Conservation (phyloP, 306 rosid species). For the Hippophae gyantsensis region DNA sequence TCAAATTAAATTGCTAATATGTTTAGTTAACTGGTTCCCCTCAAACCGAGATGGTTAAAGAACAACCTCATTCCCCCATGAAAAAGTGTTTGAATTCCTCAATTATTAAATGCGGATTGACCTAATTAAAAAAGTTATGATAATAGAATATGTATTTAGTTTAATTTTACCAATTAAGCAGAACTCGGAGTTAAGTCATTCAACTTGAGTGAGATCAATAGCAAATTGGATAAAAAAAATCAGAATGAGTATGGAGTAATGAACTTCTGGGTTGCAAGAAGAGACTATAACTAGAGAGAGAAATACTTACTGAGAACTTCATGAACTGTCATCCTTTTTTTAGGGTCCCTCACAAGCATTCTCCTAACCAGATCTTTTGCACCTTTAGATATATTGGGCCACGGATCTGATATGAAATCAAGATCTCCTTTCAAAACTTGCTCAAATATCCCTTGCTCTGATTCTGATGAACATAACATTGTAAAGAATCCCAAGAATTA, state of each 20-base stretch:
- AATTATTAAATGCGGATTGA: no score
- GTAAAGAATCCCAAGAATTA: slow-evolving; percentile 7
- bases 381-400: slow-evolving; percentile 82
- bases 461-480: slow-evolving; percentile 42
- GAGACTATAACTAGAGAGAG: not conserved
- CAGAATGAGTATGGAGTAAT: not conserved
- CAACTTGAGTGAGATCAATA: not conserved
- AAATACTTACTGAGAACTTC: slow-evolving; percentile 85
- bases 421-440: slow-evolving; percentile 91
- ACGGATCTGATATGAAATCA: slow-evolving; percentile 86
- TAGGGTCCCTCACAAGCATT: slow-evolving; percentile 88
- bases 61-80: no score
- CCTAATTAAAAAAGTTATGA: no score
- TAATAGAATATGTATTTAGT: no score
- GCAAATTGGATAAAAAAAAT: not conserved
- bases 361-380: slow-evolving; percentile 85
- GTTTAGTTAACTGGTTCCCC: no score
- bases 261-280: not conserved
- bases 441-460: slow-evolving; percentile 94
- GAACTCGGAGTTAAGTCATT: no score
- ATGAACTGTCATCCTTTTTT: slow-evolving; percentile 73
- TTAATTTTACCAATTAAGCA: not conserved
- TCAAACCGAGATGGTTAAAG: no score
- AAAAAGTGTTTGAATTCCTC: no score
- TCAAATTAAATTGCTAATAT: no score